Percentiles rank a stretch among this genome's conserved stretches.
These are phyloP conservation scores for Sporothrix protearum DNA, from an alignment of 2,329 filamentous ascomycete species.

Conservation along the genomic window DNA sequence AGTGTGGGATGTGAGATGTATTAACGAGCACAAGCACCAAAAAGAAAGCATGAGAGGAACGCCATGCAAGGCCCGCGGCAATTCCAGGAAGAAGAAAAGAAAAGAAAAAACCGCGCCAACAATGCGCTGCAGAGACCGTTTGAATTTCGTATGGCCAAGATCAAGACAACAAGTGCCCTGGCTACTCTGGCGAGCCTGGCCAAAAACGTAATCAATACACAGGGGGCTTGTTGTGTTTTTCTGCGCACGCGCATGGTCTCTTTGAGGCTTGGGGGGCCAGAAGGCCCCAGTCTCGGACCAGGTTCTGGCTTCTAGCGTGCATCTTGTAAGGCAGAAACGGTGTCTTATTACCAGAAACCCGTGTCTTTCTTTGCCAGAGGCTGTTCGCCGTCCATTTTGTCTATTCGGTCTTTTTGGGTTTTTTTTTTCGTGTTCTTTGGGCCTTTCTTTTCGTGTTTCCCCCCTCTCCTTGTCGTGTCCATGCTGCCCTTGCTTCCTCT, in stretches of 20 bases:
- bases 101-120: not conserved
- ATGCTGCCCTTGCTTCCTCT: not conserved
- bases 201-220: not conserved
- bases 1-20: too few species aligned
- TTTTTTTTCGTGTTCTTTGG: not conserved
- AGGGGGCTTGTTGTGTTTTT: not conserved
- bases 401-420: not conserved
- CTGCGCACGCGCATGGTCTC: too few species aligned
- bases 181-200: not conserved
- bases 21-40: not conserved
- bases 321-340: conserved; percentile 4
- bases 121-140: not conserved
- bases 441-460: not conserved
- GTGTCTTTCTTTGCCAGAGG: not conserved
- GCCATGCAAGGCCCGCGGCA: not conserved
- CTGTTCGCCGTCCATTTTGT: not conserved
- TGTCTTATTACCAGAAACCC: not conserved
- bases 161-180: not conserved
- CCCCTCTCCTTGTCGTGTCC: not conserved
- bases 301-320: not conserved
- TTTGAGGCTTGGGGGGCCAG: not conserved
- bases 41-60: not conserved
- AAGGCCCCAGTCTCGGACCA: not conserved
- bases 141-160: not conserved
- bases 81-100: too few species aligned